phyloP scores from a whole-genome alignment of 2,329 filamentous ascomycete species.

The Calycina marina region DNA sequence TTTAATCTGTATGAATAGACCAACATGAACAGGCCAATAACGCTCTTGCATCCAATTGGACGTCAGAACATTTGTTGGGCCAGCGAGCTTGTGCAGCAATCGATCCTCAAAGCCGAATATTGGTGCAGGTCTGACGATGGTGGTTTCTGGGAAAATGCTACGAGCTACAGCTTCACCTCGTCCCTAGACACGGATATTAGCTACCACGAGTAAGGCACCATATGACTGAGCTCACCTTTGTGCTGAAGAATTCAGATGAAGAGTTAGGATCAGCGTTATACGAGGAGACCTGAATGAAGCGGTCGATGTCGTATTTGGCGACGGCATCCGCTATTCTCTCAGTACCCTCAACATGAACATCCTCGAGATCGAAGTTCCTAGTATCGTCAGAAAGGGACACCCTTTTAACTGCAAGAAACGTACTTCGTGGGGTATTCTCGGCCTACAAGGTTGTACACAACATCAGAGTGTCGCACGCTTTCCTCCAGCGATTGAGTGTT shows the following conservation, averaged over 20 bases:
- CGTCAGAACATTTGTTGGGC: slow-evolving; percentile 68
- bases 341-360: slow-evolving; percentile 85
- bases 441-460: slow-evolving; percentile 92
- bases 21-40: slow-evolving; percentile 81
- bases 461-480: slow-evolving; percentile 89
- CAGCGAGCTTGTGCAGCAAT: slow-evolving; percentile 73
- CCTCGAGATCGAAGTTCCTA: slow-evolving; percentile 84
- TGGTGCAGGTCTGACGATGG: slow-evolving; percentile 84
- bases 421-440: slow-evolving; percentile 94
- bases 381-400: slow-evolving; percentile 20
- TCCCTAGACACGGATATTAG: slow-evolving; percentile 31
- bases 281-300: slow-evolving; percentile 92
- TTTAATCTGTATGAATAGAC: slow-evolving; percentile 11
- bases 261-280: slow-evolving; percentile 78
- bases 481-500: slow-evolving; percentile 95
- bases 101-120: slow-evolving; percentile 93
- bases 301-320: slow-evolving; percentile 95
- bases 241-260: slow-evolving; percentile 75
- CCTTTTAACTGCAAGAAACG: slow-evolving; percentile 15
- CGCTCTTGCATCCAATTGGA: slow-evolving; percentile 88
- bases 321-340: slow-evolving; percentile 87
- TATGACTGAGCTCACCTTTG: slow-evolving; percentile 52
- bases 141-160: slow-evolving; percentile 89
- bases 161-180: slow-evolving; percentile 72
- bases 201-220: not conserved